Evolutionary conservation across 129 eudicot species (phyloP), one percentile per base, ranked within the genome.

Genomic region (Scalesia atractyloides): DNA sequence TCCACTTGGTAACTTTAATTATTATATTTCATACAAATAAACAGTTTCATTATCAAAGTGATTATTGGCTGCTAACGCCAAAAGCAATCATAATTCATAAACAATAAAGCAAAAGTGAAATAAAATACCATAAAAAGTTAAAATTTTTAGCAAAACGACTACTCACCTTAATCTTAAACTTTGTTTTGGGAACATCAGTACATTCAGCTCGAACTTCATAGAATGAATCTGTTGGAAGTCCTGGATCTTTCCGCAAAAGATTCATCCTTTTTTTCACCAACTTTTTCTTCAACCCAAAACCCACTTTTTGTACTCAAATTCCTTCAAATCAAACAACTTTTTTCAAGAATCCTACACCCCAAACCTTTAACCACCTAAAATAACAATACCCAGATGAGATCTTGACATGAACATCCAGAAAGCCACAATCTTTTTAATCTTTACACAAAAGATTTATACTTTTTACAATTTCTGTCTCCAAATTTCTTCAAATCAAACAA

Each of bases 171-270:
- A 92, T 87, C 69, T 86, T 83, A 78, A 92, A 92, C 78, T 89
- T 92, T 86, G 90, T 86, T 77, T 92, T 77, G 0, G 95, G 96
- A 85, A 88, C 98, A 89, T 88, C 92, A 1, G 84, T 82, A 74
- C 89, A 85, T 75, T 92, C 96, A 72, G 96, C 75, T 47, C 91
- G 81, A 68, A 89, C 88, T 74, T 89, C 77, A 81, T 92, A 89
- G 65, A 68, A 92, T 56, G 88, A 80, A 84, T 92, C 98, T 39
- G 95, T 80, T 11, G 98, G 88, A 71, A 82, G 67, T 5, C 96
- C 96, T 24, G 86, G 78, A 73, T 85, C 91, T 79, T 89, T 85
- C 91, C 95, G 79, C 86, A 92, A 78, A 52, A 71, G 56, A 72
- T 72, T 78, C 82, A 78, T 78, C 82, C 73, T 78, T 59, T 64